These are phyloP conservation scores for Novymonas esmeraldas DNA, from an alignment of 208 protist genomes.

Conservation along the genomic window DNA sequence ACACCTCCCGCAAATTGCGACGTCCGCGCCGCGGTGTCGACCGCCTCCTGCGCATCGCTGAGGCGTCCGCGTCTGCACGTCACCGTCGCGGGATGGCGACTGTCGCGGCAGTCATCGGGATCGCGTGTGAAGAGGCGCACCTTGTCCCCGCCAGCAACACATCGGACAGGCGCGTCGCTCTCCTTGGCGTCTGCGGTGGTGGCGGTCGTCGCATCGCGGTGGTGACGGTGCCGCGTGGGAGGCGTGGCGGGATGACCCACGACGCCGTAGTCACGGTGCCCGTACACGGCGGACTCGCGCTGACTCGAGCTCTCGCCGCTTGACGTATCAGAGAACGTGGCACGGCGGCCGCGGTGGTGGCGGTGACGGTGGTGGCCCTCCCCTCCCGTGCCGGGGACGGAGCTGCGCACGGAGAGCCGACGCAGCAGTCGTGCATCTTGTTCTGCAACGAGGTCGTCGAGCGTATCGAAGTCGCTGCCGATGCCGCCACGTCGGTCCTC, in stretches of 20 bases:
- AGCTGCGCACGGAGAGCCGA: background rate
- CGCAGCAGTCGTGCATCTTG: slow-evolving; percentile 11
- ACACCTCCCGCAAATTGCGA: too few relatives aligned
- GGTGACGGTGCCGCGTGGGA: too few relatives aligned
- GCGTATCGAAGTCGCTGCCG: slow-evolving; percentile 13
- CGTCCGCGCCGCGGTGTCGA: too few relatives aligned
- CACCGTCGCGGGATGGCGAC: background rate
- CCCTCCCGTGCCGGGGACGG: background rate
- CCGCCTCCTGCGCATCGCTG: too few relatives aligned
- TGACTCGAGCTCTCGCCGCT: background rate
- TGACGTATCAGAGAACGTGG: background rate
- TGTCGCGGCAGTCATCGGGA: background rate
- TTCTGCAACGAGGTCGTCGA: slow-evolving; percentile 19
- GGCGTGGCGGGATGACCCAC: background rate
- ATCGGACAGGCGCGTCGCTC: too few relatives aligned
- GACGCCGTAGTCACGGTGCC: slow-evolving; percentile 13
- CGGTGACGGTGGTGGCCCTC: background rate
- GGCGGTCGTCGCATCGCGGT: background rate
- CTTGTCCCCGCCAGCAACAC: background rate
- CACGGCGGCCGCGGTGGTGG: background rate
- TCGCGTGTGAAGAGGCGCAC: background rate
- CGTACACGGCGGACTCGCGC: slow-evolving; percentile 3
- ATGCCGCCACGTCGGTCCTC: background rate
- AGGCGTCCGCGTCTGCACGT: too few relatives aligned
- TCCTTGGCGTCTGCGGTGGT: too few relatives aligned